Evolutionary conservation across 148 eudicot species (phyloP), one percentile per base, ranked within the genome.

Genomic region (Amaranthus hypochondriacus): DNA sequence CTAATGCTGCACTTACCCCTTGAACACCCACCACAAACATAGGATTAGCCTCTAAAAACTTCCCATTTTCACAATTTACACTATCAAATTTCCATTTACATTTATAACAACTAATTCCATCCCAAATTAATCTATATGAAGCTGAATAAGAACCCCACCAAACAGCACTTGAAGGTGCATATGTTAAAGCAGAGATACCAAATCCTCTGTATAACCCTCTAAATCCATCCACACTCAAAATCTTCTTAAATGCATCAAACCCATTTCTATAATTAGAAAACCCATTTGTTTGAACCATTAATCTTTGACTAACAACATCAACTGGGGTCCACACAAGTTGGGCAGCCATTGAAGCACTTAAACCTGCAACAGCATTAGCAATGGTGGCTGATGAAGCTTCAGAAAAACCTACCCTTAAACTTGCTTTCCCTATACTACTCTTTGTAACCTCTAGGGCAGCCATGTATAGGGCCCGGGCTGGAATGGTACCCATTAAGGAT

Each of bases 271-370:
- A 80, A 44, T 68, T 67, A 21, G 83, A 75, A 66, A 75, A 76
- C 64, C 69, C 73, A 79, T 83, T 67, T 58, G 73, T 68, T 70
- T 93, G 97, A 9, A 89, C 95, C 98, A 93, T 93, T 0, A 93
- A 86, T 60, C 97, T 75, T 70, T 93, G 98, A 84, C 98, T 93
- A 5, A 93, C 84, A 4, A 93, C 98, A 84, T 93, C 98, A 65
- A 93, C 80, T 4, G 98, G 97, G 1, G 97, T 93, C 98, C 98
- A 93, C n/a, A 93, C 98, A 4, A 93, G 77, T 74, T 93, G 98
- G 4, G 98, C 92, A 0, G 92, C 97, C 84, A 91, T 80, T 0
- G 98, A 87, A 21, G 97, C 95, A 68, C 89, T 88, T 47, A 93
- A 62, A 0, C 98, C 97, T 3, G 88, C 97, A 3, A 81, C 89